Base-by-base conservation (phyloP, 1,284 basidiomycete genomes). In the Marasmius fiardii region DNA sequence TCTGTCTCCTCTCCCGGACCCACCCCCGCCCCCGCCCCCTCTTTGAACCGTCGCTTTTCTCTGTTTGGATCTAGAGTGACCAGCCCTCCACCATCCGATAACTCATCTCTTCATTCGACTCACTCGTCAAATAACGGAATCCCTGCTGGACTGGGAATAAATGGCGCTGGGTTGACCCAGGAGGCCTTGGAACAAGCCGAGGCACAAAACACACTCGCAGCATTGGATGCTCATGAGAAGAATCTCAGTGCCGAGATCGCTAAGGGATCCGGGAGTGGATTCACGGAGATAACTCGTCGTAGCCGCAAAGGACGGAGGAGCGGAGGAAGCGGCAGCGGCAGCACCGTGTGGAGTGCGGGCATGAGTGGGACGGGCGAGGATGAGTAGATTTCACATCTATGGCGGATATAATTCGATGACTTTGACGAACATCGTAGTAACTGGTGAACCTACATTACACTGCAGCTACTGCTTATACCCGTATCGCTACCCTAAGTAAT, bases 331-430 rank as follows among this genome's bases (percentile, higher is more conserved):
- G 84, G 83, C 41, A 81, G 81, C 62, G 86, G 85, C 2, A 88
- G 88, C 66, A 92, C 90, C 1, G 87, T 92, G 24, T 92, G 86
- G 85, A 91, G 89, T 65, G 89, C 89, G 47, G 89, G 89, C 24
- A 85, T 90, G 84, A 85, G 84, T 62, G 79, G 72, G 43, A 75
- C 75, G 41, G 81, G 71, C 10, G 82, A 82, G 57, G 80, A 80
- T 35, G 71, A 73, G 37, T 66, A 62, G 60, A 62, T 10, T 31
- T 4, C 28, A 31, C 28, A 31, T 31, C n/a, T 31, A 31, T 31
- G 28, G 10, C 28, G 28, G 28, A 31, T 31, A n/a, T n/a, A 31
- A 10, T 10, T 31, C 5, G 28, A 31, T 31, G 28, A 20, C 43
- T 44, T 12, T 31, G 28, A 10, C 10, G 28, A 31, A 31, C 10